A percentile compares a stretch with the other conserved stretches of the same genome.
phyloP scores from a whole-genome alignment of 2,329 filamentous ascomycete genomes.

The Shiraia sp. region DNA sequence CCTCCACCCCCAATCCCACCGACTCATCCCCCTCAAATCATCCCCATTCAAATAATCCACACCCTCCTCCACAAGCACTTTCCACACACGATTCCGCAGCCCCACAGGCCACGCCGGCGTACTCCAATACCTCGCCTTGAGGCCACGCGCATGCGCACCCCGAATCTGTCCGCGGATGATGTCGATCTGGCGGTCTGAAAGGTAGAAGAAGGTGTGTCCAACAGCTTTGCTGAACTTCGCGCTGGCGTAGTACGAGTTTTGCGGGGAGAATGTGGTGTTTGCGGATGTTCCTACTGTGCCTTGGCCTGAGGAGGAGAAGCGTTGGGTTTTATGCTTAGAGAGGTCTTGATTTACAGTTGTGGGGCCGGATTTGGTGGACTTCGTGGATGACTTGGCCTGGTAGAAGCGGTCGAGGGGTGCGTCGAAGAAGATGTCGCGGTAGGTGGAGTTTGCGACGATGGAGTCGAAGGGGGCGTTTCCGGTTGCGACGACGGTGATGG shows the following conservation, averaged over 20 bases:
- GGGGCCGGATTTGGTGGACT: not conserved
- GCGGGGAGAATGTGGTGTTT: slow-evolving; percentile 43
- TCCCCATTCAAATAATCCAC: slow-evolving; percentile 63
- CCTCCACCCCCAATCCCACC: slow-evolving; percentile 51
- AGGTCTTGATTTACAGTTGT: not conserved
- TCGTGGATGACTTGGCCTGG: slow-evolving; percentile 23
- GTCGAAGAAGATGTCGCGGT: slow-evolving; percentile 61
- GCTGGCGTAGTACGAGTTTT: slow-evolving; percentile 70
- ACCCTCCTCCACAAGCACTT: slow-evolving; percentile 56
- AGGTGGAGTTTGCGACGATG: slow-evolving; percentile 51
- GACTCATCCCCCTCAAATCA: slow-evolving; percentile 56
- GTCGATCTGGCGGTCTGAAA: slow-evolving; percentile 53
- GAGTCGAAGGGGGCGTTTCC: slow-evolving; percentile 57
- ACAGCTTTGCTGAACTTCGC: slow-evolving; percentile 60
- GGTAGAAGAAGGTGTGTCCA: slow-evolving; percentile 55
- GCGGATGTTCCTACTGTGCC: slow-evolving; percentile 49
- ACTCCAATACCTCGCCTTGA: slow-evolving; percentile 62
- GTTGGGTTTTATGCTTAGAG: slow-evolving; percentile 4
- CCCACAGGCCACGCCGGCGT: slow-evolving; percentile 59
- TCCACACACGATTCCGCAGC: slow-evolving; percentile 60
- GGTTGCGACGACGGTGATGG: slow-evolving; percentile 58
- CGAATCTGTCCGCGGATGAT: slow-evolving; percentile 57
- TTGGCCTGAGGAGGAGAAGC: slow-evolving; percentile 48
- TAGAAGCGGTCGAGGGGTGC: slow-evolving; percentile 51
- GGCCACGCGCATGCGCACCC: slow-evolving; percentile 55